Conservation (phyloP, 2,329 filamentous ascomycete species). For the Diaporthe amygdali region DNA sequence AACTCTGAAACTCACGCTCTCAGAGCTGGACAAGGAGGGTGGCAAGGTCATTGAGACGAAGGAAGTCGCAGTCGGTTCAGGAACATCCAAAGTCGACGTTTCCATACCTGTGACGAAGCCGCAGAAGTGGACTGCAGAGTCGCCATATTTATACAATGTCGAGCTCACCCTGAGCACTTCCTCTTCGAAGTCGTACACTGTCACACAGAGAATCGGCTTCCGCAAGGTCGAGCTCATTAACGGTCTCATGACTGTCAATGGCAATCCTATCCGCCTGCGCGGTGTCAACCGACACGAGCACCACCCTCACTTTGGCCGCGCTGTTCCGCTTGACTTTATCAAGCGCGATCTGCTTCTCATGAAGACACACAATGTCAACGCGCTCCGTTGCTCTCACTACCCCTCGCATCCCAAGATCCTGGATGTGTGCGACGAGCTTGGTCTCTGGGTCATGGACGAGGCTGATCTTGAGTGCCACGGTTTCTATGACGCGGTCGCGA, state of each 20-base stretch:
- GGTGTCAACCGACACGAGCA: slow-evolving; percentile 76
- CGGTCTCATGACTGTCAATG: slow-evolving; percentile 67
- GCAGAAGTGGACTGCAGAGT: slow-evolving; percentile 72
- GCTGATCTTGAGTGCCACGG: slow-evolving; percentile 60
- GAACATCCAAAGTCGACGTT: slow-evolving; percentile 43
- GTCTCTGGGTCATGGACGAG: slow-evolving; percentile 63
- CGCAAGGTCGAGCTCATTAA: slow-evolving; percentile 66
- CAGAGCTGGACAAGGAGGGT: slow-evolving; percentile 43
- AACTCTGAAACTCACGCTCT: slow-evolving; percentile 47
- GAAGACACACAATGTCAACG: slow-evolving; percentile 75
- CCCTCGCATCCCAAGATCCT: slow-evolving; percentile 66
- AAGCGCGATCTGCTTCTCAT: slow-evolving; percentile 67
- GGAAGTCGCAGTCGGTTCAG: slow-evolving; percentile 32
- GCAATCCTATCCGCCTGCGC: slow-evolving; percentile 62
- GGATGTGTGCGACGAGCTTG: slow-evolving; percentile 68
- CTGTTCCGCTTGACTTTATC: slow-evolving; percentile 67
- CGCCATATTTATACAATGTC: slow-evolving; percentile 64
- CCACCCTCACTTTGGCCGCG: slow-evolving; percentile 66
- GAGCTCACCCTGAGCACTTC: slow-evolving; percentile 44
- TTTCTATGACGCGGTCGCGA: slow-evolving; percentile 54
- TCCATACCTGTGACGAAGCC: slow-evolving; percentile 56
- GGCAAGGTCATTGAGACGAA: slow-evolving; percentile 36
- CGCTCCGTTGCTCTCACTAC: slow-evolving; percentile 72
- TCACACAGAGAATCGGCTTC: slow-evolving; percentile 65
- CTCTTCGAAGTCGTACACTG: slow-evolving; percentile 38